phyloP scores from a whole-genome alignment of 345 rosid genomes.

The Acer campestre region DNA sequence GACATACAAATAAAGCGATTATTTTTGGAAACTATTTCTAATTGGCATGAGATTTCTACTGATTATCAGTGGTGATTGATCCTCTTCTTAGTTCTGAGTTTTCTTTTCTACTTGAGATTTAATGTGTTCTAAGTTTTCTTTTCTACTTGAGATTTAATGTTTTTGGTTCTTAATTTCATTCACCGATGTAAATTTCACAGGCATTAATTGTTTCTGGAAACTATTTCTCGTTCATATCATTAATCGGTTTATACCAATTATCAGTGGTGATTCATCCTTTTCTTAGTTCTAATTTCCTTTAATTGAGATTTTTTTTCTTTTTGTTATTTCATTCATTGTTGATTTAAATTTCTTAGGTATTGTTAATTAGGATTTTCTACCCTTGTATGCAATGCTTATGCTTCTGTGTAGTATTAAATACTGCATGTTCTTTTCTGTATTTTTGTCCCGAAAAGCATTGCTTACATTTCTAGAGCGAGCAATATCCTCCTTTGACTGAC shows the following conservation, averaged over 20 bases:
- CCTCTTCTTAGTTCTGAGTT: background rate
- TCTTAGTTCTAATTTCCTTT: background rate
- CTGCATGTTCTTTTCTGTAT: background rate
- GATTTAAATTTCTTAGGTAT: background rate
- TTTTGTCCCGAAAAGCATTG: background rate
- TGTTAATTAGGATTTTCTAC: background rate
- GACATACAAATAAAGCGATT: background rate
- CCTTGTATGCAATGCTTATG: background rate
- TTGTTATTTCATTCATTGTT: background rate
- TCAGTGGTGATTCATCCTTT: background rate
- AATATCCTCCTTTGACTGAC: background rate
- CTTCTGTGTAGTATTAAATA: background rate
- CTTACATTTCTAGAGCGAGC: background rate
- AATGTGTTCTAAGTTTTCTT: background rate
- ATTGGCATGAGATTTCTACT: background rate
- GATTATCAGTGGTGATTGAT: background rate
- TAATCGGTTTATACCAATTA: background rate
- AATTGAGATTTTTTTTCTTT: background rate
- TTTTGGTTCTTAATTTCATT: background rate
- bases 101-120: background rate
- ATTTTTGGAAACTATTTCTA: background rate
- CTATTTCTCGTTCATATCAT: background rate
- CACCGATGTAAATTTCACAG: background rate
- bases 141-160: background rate
- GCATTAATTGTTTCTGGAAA: background rate